Evolutionary conservation across 306 rosid species (phyloP), one percentile per base, ranked within the genome.

Genomic region (Mucuna pruriens): DNA sequence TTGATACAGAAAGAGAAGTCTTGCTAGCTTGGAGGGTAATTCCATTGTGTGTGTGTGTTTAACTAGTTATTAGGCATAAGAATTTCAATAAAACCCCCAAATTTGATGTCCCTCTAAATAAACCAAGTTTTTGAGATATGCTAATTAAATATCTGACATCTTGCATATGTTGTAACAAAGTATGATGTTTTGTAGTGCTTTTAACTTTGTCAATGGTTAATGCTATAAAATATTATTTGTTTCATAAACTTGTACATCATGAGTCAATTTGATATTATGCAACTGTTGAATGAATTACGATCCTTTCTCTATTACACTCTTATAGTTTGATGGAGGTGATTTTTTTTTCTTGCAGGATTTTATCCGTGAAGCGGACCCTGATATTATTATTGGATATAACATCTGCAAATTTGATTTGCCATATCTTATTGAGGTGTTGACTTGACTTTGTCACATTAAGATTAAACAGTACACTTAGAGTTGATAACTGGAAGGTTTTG

Each of bases 371-470:
- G 98, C 86, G 74, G 99, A 95, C 85, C 99, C 99, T 76, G 99
- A 95, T 90, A 82, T 95, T 85, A 89, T 95, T 76, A 95, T 95
- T 89, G 99, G 99, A 85, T 95, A 95, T 86, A 95, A 95, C 84
- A 93, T 95, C 74, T 95, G 99, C 89, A 95, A 95, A 90, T 95
- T 95, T 86, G 99, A 95, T 87, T 73, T 92, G 87, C 98, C 98
- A 20, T 95, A 95, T 91, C 93, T 95, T 71, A 90, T 93, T 65
- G 95, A 95, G 97, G 97, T 95, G 84, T 45, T 83, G 39, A 68
- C 7, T 55, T 33, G 12, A 52, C 39, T 79, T 55, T 85, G 57
- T n/a, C n/a, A n/a, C n/a, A n/a, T n/a, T n/a, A n/a, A 79, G 38
- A 77, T 77, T 20, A 22, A 65, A 54, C 19, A 78, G 34, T 65